Evolutionary conservation across 2,329 filamentous ascomycete species (phyloP), one percentile per base, ranked within the genome.

Genomic region (Balansia obtecta): DNA sequence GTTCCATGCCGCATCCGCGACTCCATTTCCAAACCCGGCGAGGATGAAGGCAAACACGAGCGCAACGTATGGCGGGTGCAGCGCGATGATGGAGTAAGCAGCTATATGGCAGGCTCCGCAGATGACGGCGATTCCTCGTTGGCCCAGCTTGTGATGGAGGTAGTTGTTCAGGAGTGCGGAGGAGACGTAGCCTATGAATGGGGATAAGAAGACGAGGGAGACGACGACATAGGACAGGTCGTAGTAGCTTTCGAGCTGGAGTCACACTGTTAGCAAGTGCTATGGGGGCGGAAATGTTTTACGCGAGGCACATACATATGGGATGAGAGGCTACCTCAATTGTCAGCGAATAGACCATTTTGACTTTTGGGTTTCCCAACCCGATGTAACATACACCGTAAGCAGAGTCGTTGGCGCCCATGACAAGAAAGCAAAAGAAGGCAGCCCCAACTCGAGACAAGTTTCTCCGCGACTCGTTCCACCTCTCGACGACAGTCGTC

Each of bases 21-120:
- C 60, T 0, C 83, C 83, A 55, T 84, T 86, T 0, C 82, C 83
- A 41, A 86, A 80, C 0, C 83, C 83, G 5, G 79, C 77, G 15
- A 86, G 62, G 42, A 77, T 75, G 59, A 82, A 83, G 44, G 77
- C 72, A 3, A 84, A 64, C 2, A 85, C 76, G 0, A 86, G 68
- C 0, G 79, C 79, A 0, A 80, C 78, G 54, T 79, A 86, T 0
- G 80, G 81, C 0, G 82, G 83, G 57, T 85, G 83, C 0, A 78
- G 61, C 2, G 75, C 71, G 18, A 82, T 71, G 34, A 82, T 70
- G 43, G 77, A 64, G 58, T 83, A 86, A 1, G 82, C 74, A 32
- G 80, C 58, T 11, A 85, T 60, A 60, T 86, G 82, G 55, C 77
- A 80, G 3, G 70, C 58, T 0, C 83, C 80, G 0, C 74, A 79